phyloP scores from a whole-genome alignment of 164 flowering plant genomes.

The Liquidambar formosana region DNA sequence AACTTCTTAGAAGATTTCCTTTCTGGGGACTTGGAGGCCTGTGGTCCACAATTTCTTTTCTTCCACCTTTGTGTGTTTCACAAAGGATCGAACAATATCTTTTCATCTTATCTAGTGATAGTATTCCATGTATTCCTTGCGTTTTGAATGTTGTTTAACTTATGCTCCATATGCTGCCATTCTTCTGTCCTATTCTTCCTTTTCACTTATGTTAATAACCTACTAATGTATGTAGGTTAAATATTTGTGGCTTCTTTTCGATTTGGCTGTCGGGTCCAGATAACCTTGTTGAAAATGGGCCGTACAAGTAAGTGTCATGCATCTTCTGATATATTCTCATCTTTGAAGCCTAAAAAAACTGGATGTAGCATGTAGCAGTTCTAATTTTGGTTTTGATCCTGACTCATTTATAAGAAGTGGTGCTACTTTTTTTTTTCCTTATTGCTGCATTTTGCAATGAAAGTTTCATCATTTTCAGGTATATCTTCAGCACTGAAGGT shows the following conservation, averaged over 20 bases:
- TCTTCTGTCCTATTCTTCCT: neutral
- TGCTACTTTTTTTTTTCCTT: neutral
- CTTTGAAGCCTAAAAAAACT: neutral
- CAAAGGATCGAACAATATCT: neutral
- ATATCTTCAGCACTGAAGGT: constrained; percentile 95
- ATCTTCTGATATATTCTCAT: neutral
- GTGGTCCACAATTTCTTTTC: neutral
- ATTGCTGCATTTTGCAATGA: neutral
- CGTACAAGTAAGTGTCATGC: constrained; percentile 71
- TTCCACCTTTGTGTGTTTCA: neutral
- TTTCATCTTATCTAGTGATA: neutral
- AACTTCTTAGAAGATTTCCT: neutral
- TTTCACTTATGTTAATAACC: neutral
- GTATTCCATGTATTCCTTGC: neutral
- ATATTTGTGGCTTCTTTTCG: constrained; percentile 97
- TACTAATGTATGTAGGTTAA: constrained; percentile 57
- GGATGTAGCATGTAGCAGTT: neutral
- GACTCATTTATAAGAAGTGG: neutral
- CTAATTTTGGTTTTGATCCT: neutral
- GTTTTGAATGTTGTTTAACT: neutral
- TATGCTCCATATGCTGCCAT: neutral
- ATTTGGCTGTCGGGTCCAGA: constrained; percentile 95
- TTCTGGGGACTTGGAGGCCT: neutral
- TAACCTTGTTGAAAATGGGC: constrained; percentile 94
- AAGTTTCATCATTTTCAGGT: constrained; percentile 44